Conservation (phyloP, 257 asterid species). For the Hygrophila difformis region DNA sequence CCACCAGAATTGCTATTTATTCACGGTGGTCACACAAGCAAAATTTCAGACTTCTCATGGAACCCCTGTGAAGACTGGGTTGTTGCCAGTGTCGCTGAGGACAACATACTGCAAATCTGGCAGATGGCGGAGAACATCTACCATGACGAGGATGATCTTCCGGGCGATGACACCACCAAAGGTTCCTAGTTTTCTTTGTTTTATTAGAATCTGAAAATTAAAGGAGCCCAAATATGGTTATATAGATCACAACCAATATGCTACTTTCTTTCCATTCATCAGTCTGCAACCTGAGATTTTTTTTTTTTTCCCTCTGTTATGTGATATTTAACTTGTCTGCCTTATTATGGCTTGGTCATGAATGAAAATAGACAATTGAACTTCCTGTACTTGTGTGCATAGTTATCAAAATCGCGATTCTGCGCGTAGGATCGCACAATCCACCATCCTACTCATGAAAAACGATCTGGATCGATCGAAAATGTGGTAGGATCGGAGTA, state of each 20-base stretch:
- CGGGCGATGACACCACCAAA: constrained; percentile 51
- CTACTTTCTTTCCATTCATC: too few relatives aligned
- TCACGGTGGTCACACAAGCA: constrained; percentile 97
- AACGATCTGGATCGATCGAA: too few relatives aligned
- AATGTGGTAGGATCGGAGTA: too few relatives aligned
- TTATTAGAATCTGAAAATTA: neutral
- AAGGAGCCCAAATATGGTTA: constrained; percentile 3
- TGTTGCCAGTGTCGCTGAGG: constrained; percentile 93
- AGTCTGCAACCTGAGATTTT: too few relatives aligned
- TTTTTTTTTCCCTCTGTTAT: too few relatives aligned
- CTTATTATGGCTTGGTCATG: too few relatives aligned
- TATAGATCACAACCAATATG: neutral
- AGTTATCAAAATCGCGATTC: too few relatives aligned
- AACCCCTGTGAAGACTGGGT: constrained; percentile 97
- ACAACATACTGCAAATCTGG: constrained; percentile 90
- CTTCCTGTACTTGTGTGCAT: too few relatives aligned
- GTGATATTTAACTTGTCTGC: too few relatives aligned
- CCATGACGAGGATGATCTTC: constrained; percentile 89
- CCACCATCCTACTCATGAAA: too few relatives aligned
- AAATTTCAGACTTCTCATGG: constrained; percentile 92
- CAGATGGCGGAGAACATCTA: constrained; percentile 97
- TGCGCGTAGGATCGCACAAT: too few relatives aligned
- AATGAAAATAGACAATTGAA: too few relatives aligned
- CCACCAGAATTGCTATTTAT: constrained; percentile 90
- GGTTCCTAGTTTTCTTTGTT: constrained; percentile 36